These are phyloP conservation scores for Penicillium sclerotigenum DNA, from an alignment of 2,329 filamentous ascomycete species.

Conservation along the genomic window DNA sequence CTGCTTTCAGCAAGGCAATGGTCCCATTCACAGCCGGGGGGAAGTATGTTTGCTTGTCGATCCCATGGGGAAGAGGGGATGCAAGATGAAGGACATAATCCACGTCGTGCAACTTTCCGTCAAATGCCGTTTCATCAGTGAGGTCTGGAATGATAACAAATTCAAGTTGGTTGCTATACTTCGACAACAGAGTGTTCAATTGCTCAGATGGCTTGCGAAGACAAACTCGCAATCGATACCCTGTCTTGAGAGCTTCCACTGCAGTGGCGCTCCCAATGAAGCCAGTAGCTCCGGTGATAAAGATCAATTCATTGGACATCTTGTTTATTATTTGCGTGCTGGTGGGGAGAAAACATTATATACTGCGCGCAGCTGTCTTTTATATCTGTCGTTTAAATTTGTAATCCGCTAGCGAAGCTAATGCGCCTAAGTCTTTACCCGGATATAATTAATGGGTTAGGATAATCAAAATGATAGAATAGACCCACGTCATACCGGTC, in stretches of 20 bases:
- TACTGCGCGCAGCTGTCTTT: not conserved
- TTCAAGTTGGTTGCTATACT: conserved; percentile 17
- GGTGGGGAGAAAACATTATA: not conserved
- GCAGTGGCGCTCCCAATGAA: conserved; percentile 26
- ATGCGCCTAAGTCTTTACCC: not conserved
- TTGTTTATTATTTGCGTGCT: conserved; percentile 5
- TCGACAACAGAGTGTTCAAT: conserved; percentile 9
- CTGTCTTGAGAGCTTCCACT: conserved; percentile 17
- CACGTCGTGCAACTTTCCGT: conserved; percentile 17
- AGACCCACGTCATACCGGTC: not conserved
- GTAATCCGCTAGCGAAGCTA: not conserved
- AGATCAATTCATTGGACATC: conserved; percentile 19
- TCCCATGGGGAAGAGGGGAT: conserved; percentile 20
- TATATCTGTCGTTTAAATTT: not conserved
- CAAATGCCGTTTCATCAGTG: conserved; percentile 15
- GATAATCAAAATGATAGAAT: not conserved
- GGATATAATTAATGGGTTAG: not conserved
- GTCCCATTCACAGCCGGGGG: conserved; percentile 25
- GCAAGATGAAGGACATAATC: conserved; percentile 28
- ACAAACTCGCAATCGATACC: conserved; percentile 23
- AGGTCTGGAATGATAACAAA: conserved; percentile 21
- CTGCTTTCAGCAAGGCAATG: conserved; percentile 15
- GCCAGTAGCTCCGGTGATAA: conserved; percentile 27
- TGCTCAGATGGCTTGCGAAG: conserved; percentile 17
- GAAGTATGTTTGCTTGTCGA: conserved; percentile 19